Conservation (phyloP, 805 yeast genomes). For the Lachancea cidri region DNA sequence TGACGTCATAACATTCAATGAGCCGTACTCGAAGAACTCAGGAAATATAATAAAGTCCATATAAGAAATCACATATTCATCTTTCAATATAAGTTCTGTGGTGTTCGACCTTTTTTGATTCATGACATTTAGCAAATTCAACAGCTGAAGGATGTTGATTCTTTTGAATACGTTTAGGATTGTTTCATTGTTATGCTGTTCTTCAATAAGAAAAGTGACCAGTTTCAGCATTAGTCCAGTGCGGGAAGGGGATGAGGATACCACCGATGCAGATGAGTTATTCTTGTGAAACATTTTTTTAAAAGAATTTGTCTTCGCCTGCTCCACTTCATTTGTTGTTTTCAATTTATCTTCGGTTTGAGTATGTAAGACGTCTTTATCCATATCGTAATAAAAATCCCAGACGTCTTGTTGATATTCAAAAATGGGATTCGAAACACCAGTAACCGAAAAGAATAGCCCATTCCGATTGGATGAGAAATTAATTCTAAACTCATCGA, state of each 20-base stretch:
- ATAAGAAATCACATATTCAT: slow-evolving; percentile 29
- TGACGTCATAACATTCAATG: slow-evolving; percentile 13
- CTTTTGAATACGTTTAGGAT: slow-evolving; percentile 26
- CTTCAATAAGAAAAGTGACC: slow-evolving; percentile 16
- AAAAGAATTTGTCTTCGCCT: slow-evolving; percentile 4
- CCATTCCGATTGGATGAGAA: slow-evolving; percentile 24
- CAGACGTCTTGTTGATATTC: slow-evolving; percentile 48
- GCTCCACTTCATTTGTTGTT: neutral
- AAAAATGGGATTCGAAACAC: slow-evolving; percentile 64
- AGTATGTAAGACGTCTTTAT: slow-evolving; percentile 31
- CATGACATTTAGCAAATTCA: slow-evolving; percentile 19
- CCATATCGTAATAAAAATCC: slow-evolving; percentile 61
- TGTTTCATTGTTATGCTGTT: slow-evolving; percentile 29
- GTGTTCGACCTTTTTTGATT: slow-evolving; percentile 9
- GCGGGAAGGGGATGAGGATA: slow-evolving; percentile 6
- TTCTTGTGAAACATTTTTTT: slow-evolving; percentile 14
- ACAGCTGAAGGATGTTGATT: slow-evolving; percentile 31
- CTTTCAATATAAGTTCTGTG: slow-evolving; percentile 24
- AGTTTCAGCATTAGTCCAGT: slow-evolving; percentile 17
- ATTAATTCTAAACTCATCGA: slow-evolving; percentile 40
- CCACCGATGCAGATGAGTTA: neutral
- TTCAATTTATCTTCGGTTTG: neutral
- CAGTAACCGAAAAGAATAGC: slow-evolving; percentile 43
- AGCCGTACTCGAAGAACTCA: slow-evolving; percentile 26
- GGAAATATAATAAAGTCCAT: slow-evolving; percentile 32